phyloP scores from a whole-genome alignment of 352 stramenopile genomes.

The Phytopythium helicoides region DNA sequence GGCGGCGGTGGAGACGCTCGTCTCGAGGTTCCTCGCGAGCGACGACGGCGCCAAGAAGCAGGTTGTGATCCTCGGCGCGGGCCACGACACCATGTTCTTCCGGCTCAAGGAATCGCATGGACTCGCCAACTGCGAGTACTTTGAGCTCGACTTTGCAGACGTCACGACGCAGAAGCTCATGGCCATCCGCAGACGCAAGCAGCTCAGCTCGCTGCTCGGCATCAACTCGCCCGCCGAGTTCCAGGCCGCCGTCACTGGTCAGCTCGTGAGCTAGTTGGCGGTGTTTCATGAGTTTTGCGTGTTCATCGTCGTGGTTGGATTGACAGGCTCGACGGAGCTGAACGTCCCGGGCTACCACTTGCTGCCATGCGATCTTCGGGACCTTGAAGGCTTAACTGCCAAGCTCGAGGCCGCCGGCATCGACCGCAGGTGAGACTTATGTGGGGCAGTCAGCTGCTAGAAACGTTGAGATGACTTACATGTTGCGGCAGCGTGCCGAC shows the following conservation, averaged over 20 bases:
- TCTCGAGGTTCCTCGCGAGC: constrained; percentile 58
- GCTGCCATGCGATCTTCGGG: constrained; percentile 72
- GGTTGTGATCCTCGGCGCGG: constrained; percentile 79
- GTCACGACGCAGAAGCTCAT: constrained; percentile 81
- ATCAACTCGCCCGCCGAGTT: constrained; percentile 40
- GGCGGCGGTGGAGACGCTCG: constrained; percentile 60
- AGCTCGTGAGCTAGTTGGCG: too few relatives aligned
- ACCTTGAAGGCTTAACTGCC: constrained; percentile 41
- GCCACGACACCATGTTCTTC: constrained; percentile 86
- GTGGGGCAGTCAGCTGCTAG: neutral
- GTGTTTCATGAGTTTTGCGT: too few relatives aligned
- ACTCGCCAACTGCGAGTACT: constrained; percentile 65
- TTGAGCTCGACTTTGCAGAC: constrained; percentile 82
- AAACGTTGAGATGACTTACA: neutral
- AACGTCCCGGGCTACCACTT: constrained; percentile 73
- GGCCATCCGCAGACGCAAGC: constrained; percentile 68
- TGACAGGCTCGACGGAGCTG: constrained; percentile 54
- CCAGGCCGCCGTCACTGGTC: constrained; percentile 30
- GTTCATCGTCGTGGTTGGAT: too few relatives aligned
- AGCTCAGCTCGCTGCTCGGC: constrained; percentile 42
- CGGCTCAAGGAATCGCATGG: constrained; percentile 41
- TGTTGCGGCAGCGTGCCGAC: constrained; percentile 30
- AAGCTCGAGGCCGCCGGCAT: constrained; percentile 66
- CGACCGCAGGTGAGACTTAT: constrained; percentile 26
- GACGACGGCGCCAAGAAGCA: constrained; percentile 38